Base-by-base conservation (phyloP, 148 eudicot species). In the Vaccinium corymbosum region DNA sequence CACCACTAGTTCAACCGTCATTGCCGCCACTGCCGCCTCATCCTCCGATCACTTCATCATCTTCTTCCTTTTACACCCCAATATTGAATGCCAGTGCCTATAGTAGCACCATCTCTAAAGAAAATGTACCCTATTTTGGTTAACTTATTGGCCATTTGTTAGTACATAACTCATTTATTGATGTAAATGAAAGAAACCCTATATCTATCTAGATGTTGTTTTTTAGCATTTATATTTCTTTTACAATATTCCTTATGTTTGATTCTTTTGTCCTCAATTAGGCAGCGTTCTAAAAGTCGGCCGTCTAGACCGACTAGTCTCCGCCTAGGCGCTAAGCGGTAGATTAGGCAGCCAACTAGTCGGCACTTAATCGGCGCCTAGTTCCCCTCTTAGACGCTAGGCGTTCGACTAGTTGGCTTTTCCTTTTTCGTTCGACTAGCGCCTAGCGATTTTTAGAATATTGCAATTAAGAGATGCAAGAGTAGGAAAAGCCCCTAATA, bases 51-150 rank as follows among this genome's bases (percentile, higher is more conserved):
- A 8, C 57, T 32, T 79, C 92, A 12, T 76, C 87, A 5, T 74
- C 92, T 66, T 85, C 93, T 64, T 85, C 89, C 14, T 85, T 91
- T 85, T 90, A 87, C 76, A 80, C 89, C 79, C 86, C 87, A n/a
- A 71, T 88, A 20, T 79, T 64, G 74, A 76, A 83, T 38, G 79
- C 80, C 53, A 86, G 85, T 62, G 27, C n/a, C 6, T 62, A 62
- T 62, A 14, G 57, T 14, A 86, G 82, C 85, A 61, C 88, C 79
- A 92, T 91, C 85, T 87, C 95, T 57, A 78, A 85, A 79, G 93
- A 87, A 16, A 88, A 89, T 86, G 83, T 91, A 25, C 85, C 93
- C 53, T 91, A 87, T 57, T 92, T 91, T 88, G 93, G 89, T 84
- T 92, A 84, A 90, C 50, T 22, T 62, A 51, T 55, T 68, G 61